These are phyloP conservation scores for Encephalitozoon romaleae DNA, from an alignment of 371 early-diverging fungal species.

Conservation along the genomic window DNA sequence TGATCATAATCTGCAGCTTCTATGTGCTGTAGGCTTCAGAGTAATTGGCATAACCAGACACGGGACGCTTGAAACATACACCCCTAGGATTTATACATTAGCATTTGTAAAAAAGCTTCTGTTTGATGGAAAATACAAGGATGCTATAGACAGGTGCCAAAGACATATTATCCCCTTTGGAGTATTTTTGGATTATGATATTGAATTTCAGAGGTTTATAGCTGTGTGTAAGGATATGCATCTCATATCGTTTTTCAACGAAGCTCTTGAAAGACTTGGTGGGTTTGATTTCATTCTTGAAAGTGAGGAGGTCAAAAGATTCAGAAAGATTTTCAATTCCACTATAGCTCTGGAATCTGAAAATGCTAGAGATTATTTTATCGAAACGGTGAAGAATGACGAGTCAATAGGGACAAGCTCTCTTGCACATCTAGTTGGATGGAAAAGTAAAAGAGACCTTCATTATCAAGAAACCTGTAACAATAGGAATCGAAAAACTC, in stretches of 20 bases:
- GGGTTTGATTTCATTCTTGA: conserved; percentile 15
- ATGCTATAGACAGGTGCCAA: neutral
- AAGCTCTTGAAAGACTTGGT: neutral
- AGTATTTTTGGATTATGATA: neutral
- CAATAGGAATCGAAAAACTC: too few relatives aligned
- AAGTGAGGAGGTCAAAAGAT: neutral
- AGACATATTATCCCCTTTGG: neutral
- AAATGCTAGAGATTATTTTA: neutral
- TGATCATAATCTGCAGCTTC: conserved; percentile 19
- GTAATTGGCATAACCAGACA: conserved; percentile 12
- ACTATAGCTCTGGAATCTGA: neutral
- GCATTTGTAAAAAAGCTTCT: conserved; percentile 3
- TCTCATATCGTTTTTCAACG: conserved; percentile 9
- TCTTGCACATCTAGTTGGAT: neutral
- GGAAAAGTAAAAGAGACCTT: neutral
- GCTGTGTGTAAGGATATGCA: neutral
- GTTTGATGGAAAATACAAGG: neutral
- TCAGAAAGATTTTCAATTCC: neutral
- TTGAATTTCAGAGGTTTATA: neutral
- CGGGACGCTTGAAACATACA: conserved; percentile 26
- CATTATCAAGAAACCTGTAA: neutral
- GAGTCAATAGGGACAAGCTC: neutral
- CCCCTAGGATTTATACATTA: neutral
- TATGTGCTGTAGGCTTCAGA: conserved; percentile 1
- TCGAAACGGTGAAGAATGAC: neutral